Conservation (phyloP, 768 basidiomycete genomes). For the Lentinula raphanica region DNA sequence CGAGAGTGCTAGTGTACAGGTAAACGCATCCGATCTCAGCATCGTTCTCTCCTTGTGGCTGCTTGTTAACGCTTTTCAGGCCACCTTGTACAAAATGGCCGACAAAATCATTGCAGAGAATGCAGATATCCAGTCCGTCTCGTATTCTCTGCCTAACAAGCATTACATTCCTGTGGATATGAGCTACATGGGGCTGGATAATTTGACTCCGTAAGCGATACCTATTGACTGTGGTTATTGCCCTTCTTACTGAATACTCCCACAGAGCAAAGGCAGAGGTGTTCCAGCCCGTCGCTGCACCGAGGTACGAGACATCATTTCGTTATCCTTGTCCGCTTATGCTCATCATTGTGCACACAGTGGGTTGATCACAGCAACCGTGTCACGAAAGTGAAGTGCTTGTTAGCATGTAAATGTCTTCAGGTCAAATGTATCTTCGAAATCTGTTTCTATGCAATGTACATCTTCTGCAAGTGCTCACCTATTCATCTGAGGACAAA, state of each 20-base stretch:
- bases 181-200: conserved; percentile 66
- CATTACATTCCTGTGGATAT: conserved; percentile 91
- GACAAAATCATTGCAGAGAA: conserved; percentile 68
- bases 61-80: conserved; percentile 37
- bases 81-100: conserved; percentile 88
- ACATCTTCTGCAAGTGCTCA: no score
- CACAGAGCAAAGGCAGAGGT: conserved; percentile 74
- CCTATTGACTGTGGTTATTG: neutral
- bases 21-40: conserved; percentile 27
- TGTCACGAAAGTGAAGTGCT: conserved; percentile 37
- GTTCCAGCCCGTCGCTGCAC: conserved; percentile 80
- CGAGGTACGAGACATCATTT: conserved; percentile 51
- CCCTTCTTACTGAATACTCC: conserved; percentile 3
- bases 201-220: conserved; percentile 53
- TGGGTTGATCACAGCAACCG: conserved; percentile 58
- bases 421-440: no score
- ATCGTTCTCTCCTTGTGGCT: neutral
- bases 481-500: no score
- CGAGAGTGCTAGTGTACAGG: conserved; percentile 90
- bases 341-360: conserved; percentile 19
- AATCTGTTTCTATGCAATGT: no score
- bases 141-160: conserved; percentile 86
- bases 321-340: conserved; percentile 15
- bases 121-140: conserved; percentile 48
- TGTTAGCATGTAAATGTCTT: neutral